Conservation (phyloP, 2,329 filamentous ascomycete genomes). For the Pseudogymnoascus sp. region DNA sequence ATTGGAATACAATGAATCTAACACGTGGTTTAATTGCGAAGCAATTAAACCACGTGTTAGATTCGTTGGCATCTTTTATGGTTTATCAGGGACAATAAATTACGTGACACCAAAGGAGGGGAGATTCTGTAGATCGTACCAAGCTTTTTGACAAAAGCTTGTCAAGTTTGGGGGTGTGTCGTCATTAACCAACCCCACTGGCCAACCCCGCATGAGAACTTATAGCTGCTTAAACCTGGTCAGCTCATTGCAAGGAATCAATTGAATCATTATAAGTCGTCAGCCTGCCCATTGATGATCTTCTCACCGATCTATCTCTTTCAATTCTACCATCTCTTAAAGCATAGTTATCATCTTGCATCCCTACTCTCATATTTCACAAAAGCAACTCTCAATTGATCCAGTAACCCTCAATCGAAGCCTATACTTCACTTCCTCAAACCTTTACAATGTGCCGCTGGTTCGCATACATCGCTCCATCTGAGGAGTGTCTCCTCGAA, state of each 20-base stretch:
- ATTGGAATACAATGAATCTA: background rate
- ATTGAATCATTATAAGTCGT: background rate
- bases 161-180: background rate
- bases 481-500: constrained; percentile 46
- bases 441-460: constrained; percentile 39
- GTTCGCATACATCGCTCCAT: constrained; percentile 48
- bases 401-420: background rate
- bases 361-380: background rate
- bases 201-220: background rate
- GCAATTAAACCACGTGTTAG: no score
- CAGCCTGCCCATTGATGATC: background rate
- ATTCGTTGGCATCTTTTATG: background rate
- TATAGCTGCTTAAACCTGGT: background rate
- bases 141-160: constrained; percentile 7
- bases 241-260: background rate
- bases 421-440: background rate
- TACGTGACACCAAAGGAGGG: background rate
- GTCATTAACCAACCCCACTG: background rate
- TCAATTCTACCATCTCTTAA: background rate
- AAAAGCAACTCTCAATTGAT: background rate
- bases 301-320: background rate
- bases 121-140: background rate
- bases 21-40: background rate
- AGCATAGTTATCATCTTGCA: background rate
- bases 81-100: background rate